Evolutionary conservation across 2,329 filamentous ascomycete species (phyloP).

Genomic region (Epichloe typhina): DNA sequence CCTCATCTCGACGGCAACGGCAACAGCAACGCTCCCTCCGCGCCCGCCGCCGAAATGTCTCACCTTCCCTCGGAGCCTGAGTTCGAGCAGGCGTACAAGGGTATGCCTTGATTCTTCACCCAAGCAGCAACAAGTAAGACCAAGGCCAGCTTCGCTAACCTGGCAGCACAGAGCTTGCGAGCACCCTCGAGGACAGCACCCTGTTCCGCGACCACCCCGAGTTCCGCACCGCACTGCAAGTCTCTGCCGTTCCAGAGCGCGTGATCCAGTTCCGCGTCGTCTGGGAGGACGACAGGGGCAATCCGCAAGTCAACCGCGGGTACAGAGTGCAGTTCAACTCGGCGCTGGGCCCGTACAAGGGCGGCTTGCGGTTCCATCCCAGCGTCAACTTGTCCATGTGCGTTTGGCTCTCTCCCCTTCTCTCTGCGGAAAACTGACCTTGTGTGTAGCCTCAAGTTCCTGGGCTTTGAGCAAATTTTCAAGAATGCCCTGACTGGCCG

Average conservation of each 20-base stretch:
- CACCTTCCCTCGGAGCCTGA: conserved; percentile 83
- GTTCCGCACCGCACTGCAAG: conserved; percentile 79
- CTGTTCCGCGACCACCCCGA: conserved; percentile 92
- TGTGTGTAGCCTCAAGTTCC: conserved; percentile 63
- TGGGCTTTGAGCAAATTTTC: conserved; percentile 99
- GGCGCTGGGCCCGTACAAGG: conserved; percentile 94
- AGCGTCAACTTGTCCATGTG: conserved; percentile 62
- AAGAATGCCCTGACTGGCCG: conserved; percentile 96
- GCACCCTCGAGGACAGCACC: conserved; percentile 83
- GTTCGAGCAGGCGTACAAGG: conserved; percentile 97
- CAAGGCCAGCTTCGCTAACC: not conserved
- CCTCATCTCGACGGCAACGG: conserved; percentile 3
- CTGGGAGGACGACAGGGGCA: conserved; percentile 89
- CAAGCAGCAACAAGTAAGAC: not conserved
- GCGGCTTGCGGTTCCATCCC: conserved; percentile 88
- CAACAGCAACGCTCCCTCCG: conserved; percentile 1
- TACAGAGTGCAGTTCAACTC: conserved; percentile 99
- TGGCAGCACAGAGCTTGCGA: conserved; percentile 61
- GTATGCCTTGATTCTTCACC: conserved; percentile 27
- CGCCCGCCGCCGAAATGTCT: conserved; percentile 46
- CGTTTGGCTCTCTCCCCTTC: conserved; percentile 7
- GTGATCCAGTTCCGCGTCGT: conserved; percentile 93
- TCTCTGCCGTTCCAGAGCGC: conserved; percentile 85
- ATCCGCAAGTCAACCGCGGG: conserved; percentile 84
- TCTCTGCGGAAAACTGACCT: not conserved